These are phyloP conservation scores for Botryotinia narcissicola DNA, from an alignment of 2,329 filamentous ascomycete genomes.

Conservation along the genomic window DNA sequence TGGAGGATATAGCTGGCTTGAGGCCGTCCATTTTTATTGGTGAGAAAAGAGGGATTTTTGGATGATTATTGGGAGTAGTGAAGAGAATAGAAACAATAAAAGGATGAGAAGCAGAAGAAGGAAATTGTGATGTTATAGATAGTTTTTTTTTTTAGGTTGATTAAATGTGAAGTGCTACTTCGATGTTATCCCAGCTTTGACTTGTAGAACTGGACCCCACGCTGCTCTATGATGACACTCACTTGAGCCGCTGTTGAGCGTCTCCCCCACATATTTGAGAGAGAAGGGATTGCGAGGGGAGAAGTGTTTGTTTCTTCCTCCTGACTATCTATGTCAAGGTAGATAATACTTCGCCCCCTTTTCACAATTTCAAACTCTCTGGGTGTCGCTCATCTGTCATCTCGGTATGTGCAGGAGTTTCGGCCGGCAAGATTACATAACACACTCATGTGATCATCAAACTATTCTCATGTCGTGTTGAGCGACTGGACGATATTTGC, in stretches of 20 bases:
- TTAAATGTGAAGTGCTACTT: neutral
- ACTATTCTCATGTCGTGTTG: neutral
- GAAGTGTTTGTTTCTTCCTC: neutral
- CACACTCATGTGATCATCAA: neutral
- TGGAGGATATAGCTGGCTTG: constrained; percentile 68
- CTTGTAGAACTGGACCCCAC: neutral
- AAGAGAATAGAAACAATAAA: neutral
- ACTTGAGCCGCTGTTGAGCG: neutral
- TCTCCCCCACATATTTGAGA: neutral
- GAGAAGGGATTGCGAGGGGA: neutral
- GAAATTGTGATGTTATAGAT: neutral
- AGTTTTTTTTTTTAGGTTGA: neutral
- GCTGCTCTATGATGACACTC: neutral
- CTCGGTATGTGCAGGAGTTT: neutral
- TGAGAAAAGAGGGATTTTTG: neutral
- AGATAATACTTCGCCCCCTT: neutral
- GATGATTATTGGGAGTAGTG: neutral
- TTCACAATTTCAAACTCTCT: neutral
- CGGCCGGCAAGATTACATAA: neutral
- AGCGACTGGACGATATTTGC: neutral
- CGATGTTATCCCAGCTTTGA: neutral
- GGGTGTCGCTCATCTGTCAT: neutral
- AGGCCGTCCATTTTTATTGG: constrained; percentile 36
- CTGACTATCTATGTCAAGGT: neutral
- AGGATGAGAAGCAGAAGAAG: neutral